Percentiles rank a stretch among this genome's conserved stretches.
Conservation (phyloP, 176 grass and related monocot species). For the Microstegium vimineum region DNA sequence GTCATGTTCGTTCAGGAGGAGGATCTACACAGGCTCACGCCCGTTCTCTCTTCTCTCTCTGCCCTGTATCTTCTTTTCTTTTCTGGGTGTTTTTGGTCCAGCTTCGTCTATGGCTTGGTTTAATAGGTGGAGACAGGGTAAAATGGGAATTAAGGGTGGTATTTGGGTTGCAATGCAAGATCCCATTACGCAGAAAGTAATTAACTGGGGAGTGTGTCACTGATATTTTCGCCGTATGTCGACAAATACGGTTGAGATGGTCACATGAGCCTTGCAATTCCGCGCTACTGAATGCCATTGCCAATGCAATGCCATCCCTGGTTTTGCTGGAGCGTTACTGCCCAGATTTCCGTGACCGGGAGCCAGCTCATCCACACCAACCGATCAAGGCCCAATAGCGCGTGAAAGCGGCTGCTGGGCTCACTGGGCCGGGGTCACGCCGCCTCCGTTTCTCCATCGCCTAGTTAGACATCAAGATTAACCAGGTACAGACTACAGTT, state of each 20-base stretch:
- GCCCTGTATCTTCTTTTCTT: background rate
- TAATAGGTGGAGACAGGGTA: background rate
- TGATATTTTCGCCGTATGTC: background rate
- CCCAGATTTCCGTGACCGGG: too few species aligned
- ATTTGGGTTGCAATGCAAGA: background rate
- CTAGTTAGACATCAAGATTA: background rate
- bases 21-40: background rate
- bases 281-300: background rate
- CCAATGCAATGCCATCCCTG: background rate
- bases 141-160: background rate
- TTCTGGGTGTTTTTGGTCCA: background rate
- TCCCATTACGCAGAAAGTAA: background rate
- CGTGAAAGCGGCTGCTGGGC: background rate
- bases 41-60: too few species aligned
- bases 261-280: background rate
- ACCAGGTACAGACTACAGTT: background rate
- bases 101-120: background rate
- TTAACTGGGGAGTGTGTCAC: background rate
- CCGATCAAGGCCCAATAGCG: background rate
- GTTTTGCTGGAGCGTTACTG: background rate
- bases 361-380: background rate
- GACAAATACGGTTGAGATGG: background rate
- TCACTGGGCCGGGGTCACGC: background rate
- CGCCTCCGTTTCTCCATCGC: background rate
- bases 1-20: background rate